These are phyloP conservation scores for Mortierella sp. DNA, from an alignment of 371 early-diverging fungal genomes.

Conservation along the genomic window DNA sequence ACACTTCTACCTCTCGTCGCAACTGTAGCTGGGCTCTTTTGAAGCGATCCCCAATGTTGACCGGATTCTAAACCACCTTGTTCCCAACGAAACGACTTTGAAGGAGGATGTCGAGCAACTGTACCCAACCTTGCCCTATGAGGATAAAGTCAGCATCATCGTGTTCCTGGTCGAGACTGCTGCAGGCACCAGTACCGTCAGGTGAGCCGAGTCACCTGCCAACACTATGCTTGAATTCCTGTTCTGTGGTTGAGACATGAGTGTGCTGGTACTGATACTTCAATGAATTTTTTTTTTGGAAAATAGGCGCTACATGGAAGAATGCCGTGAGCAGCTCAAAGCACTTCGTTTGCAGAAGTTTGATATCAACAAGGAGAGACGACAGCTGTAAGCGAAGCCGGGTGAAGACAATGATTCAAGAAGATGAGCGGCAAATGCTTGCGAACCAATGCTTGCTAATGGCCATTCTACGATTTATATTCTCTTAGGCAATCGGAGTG, in stretches of 20 bases:
- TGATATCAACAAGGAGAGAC: constrained; percentile 77
- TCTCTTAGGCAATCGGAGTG: constrained; percentile 43
- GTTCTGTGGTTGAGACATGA: not conserved
- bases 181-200: constrained; percentile 57
- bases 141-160: constrained; percentile 66
- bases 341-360: constrained; percentile 74
- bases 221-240: not conserved
- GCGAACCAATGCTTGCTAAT: not conserved
- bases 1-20: not conserved
- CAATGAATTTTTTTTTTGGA: no score
- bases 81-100: constrained; percentile 59
- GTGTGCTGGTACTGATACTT: not conserved
- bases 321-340: constrained; percentile 76
- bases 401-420: no score
- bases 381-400: constrained; percentile 41
- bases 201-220: not conserved
- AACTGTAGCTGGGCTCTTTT: constrained; percentile 62
- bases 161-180: constrained; percentile 68
- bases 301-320: constrained; percentile 68
- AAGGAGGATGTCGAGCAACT: constrained; percentile 65
- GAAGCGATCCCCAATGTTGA: constrained; percentile 65
- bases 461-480: not conserved
- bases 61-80: constrained; percentile 64
- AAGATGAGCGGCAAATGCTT: not conserved
- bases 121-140: constrained; percentile 60